Percentiles rank a stretch among this genome's conserved stretches.
phyloP scores from a whole-genome alignment of 2,329 filamentous ascomycete genomes.

The Didymella sp. region DNA sequence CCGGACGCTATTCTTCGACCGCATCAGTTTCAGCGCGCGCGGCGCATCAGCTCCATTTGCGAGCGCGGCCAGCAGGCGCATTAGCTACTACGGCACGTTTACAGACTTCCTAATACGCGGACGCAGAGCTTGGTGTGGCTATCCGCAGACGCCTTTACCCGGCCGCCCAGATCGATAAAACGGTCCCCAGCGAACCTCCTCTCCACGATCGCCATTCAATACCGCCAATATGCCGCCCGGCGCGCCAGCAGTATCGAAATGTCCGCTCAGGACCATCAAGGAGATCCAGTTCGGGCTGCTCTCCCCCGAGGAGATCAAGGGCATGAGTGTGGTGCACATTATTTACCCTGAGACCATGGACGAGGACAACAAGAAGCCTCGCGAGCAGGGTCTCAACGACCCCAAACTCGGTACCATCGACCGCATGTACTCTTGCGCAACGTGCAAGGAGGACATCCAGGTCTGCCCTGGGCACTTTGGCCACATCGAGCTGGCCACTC shows the following conservation, averaged over 20 bases:
- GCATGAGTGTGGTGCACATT: constrained; percentile 95
- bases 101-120: constrained; percentile 24
- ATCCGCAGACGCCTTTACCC: constrained; percentile 31
- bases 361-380: constrained; percentile 87
- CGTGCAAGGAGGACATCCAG: constrained; percentile 92
- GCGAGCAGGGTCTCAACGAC: constrained; percentile 92
- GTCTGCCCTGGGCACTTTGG: constrained; percentile 98
- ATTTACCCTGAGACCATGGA: constrained; percentile 99
- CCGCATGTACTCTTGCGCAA: constrained; percentile 92
- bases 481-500: constrained; percentile 96
- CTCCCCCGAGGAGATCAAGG: constrained; percentile 98
- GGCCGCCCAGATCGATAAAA: constrained; percentile 27
- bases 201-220: constrained; percentile 15
- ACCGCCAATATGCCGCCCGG: constrained; percentile 74
- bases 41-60: constrained; percentile 37
- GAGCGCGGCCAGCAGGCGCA: constrained; percentile 21
- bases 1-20: constrained; percentile 35
- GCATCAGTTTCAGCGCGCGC: constrained; percentile 43
- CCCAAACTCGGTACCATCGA: constrained; percentile 96
- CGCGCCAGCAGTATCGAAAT: constrained; percentile 74
- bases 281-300: constrained; percentile 99
- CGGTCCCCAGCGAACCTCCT: constrained; percentile 16
- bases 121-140: constrained; percentile 42
- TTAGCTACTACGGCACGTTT: constrained; percentile 31
- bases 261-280: constrained; percentile 93